Conservation (phyloP, 2,329 filamentous ascomycete genomes). For the Sphaerostilbella broomeana region DNA sequence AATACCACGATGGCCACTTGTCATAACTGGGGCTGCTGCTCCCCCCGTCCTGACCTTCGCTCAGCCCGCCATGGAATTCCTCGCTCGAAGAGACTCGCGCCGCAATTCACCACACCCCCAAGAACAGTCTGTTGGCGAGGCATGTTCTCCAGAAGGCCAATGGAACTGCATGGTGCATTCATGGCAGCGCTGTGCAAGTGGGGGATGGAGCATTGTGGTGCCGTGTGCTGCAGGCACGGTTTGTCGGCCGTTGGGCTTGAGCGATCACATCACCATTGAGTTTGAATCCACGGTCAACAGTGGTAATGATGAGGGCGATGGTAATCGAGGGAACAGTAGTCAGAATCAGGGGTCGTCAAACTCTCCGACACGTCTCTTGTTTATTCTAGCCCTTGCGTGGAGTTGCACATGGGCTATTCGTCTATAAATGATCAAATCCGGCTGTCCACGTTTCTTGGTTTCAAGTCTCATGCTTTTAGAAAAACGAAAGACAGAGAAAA, state of each 20-base stretch:
- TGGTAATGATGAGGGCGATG: not conserved
- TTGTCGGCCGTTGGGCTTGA: constrained; percentile 39
- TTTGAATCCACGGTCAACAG: constrained; percentile 19
- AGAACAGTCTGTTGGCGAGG: constrained; percentile 24
- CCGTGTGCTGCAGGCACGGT: constrained; percentile 37
- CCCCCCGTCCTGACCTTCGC: constrained; percentile 4
- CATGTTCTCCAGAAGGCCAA: constrained; percentile 42
- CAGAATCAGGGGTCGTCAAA: not conserved
- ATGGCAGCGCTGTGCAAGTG: constrained; percentile 46
- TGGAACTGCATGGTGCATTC: constrained; percentile 47
- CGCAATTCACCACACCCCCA: not conserved
- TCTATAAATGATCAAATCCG: too few relatives aligned
- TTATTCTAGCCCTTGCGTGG: not conserved
- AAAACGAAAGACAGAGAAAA: too few relatives aligned
- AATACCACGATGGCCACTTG: constrained; percentile 2
- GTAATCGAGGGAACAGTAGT: constrained; percentile 3
- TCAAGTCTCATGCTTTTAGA: too few relatives aligned
- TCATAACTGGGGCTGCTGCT: not conserved
- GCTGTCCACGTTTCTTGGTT: too few relatives aligned
- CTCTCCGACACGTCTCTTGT: not conserved
- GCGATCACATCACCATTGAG: constrained; percentile 34
- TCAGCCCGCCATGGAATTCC: not conserved
- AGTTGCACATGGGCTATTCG: not conserved
- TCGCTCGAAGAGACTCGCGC: not conserved
- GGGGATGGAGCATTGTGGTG: constrained; percentile 41